A percentile compares a stretch with the other conserved stretches of the same genome.
Conservation (phyloP, 2,329 filamentous ascomycete species). For the Neofusicoccum cordaticola region DNA sequence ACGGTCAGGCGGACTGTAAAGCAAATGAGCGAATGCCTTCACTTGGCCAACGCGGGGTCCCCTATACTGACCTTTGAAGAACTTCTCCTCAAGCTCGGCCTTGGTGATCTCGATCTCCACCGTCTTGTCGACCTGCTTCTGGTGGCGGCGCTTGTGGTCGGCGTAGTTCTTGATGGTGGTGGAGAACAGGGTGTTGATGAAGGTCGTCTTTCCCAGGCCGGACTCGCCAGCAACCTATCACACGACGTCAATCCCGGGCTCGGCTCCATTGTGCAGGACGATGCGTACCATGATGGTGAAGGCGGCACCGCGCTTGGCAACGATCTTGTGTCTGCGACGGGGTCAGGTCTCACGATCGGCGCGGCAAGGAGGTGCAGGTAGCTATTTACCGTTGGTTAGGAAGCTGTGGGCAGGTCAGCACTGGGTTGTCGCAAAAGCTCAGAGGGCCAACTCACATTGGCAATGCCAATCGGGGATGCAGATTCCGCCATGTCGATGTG, state of each 20-base stretch:
- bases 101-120: constrained; percentile 99
- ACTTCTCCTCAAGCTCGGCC: constrained; percentile 99
- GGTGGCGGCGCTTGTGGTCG: constrained; percentile 98
- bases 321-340: constrained; percentile 63
- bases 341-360: constrained; percentile 29
- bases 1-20: constrained; percentile 87
- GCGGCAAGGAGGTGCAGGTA: constrained; percentile 9
- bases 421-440: background rate
- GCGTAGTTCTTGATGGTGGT: constrained; percentile 99
- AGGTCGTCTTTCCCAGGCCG: constrained; percentile 97
- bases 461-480: constrained; percentile 68
- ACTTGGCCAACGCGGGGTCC: constrained; percentile 1
- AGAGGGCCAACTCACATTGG: constrained; percentile 58
- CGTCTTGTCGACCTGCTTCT: constrained; percentile 99
- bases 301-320: constrained; percentile 83
- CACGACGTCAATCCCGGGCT: constrained; percentile 26
- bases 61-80: constrained; percentile 83
- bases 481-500: constrained; percentile 58
- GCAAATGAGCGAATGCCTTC: background rate
- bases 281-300: constrained; percentile 94
- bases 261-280: background rate
- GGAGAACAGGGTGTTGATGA: constrained; percentile 99
- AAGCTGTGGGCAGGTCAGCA: constrained; percentile 51
- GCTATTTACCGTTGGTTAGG: constrained; percentile 63
- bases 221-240: constrained; percentile 93